These are phyloP conservation scores for Saccharomycopsis sp. DNA, from an alignment of 805 yeast species.

Conservation along the genomic window DNA sequence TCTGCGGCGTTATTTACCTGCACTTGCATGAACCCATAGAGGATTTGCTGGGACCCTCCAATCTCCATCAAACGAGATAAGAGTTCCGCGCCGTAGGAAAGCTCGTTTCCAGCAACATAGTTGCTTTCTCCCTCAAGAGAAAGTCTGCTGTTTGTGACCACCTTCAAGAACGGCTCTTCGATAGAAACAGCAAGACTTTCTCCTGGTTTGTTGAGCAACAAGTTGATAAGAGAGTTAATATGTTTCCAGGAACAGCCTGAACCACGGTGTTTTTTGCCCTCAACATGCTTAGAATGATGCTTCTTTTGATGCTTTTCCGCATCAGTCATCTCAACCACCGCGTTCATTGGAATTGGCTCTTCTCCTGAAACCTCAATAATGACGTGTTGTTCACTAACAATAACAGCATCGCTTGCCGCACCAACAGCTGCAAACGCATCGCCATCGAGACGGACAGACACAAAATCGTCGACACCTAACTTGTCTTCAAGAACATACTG, in stretches of 20 bases:
- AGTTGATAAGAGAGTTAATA: not conserved
- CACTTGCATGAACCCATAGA: not conserved
- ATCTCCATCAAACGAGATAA: not conserved
- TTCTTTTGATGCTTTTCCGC: not conserved
- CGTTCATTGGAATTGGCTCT: not conserved
- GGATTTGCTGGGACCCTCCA: not conserved
- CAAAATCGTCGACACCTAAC: slow-evolving; percentile 15
- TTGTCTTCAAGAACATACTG: slow-evolving; percentile 17
- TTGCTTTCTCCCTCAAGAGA: not conserved
- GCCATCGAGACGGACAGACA: not conserved
- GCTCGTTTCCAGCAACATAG: not conserved
- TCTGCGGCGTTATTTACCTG: not conserved
- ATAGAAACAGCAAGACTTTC: not conserved
- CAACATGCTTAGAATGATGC: not conserved
- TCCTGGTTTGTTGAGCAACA: not conserved
- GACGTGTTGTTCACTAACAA: not conserved
- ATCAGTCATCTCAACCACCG: not conserved
- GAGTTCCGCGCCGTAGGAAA: not conserved
- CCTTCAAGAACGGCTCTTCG: not conserved
- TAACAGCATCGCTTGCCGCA: not conserved
- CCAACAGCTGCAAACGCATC: not conserved
- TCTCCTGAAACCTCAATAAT: not conserved
- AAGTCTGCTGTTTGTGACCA: not conserved
- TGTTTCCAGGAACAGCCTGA: not conserved
- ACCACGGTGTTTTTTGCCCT: not conserved